These are phyloP conservation scores for Penicillium argentinense DNA, from an alignment of 495 filamentous ascomycete species.

Conservation along the genomic window DNA sequence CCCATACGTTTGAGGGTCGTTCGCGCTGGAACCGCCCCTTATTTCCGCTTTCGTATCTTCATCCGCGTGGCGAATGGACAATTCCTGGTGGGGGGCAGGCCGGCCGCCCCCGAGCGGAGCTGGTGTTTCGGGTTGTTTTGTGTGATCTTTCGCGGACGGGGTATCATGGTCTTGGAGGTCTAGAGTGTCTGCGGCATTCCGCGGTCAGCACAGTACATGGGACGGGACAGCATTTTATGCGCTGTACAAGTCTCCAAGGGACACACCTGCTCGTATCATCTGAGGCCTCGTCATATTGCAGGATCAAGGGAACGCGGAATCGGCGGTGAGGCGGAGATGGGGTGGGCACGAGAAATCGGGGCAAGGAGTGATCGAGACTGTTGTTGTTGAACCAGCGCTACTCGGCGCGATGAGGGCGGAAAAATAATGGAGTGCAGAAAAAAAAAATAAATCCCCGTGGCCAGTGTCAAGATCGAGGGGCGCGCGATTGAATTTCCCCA, in stretches of 20 bases:
- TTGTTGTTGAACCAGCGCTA: conserved; percentile 10
- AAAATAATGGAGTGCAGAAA: background rate
- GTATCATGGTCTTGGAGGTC: conserved; percentile 85
- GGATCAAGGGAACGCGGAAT: conserved; percentile 19
- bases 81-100: conserved; percentile 79
- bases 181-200: conserved; percentile 70
- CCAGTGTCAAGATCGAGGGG: conserved; percentile 1
- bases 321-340: conserved; percentile 6
- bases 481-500: conserved; percentile 3
- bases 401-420: background rate
- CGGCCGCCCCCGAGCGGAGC: conserved; percentile 54
- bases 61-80: conserved; percentile 73
- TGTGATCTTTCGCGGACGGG: conserved; percentile 80
- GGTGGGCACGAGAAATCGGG: conserved; percentile 11
- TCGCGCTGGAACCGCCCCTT: conserved; percentile 47
- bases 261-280: conserved; percentile 76
- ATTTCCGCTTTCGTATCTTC: conserved; percentile 72
- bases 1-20: conserved; percentile 45
- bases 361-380: conserved; percentile 27
- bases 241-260: conserved; percentile 15
- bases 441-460: background rate
- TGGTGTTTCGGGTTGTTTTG: conserved; percentile 52
- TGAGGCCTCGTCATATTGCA: conserved; percentile 68
- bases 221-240: background rate
- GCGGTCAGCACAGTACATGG: conserved; percentile 16